A percentile compares a stretch with the other conserved stretches of the same genome.
phyloP scores from a whole-genome alignment of 805 yeast genomes.

The Ogataea allantospora region DNA sequence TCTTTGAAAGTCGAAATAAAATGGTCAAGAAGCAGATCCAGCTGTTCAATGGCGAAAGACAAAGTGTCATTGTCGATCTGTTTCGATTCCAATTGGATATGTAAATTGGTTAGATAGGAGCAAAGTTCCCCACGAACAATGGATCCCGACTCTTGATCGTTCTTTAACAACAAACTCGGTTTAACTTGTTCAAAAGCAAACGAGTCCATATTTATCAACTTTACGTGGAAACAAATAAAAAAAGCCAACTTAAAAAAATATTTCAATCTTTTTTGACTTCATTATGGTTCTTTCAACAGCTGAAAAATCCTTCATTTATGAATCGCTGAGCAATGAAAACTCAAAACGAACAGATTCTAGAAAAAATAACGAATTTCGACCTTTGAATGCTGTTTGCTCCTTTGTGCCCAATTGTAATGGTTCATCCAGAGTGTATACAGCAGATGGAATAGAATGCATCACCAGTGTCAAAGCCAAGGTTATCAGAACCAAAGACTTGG shows the following conservation, averaged over 20 bases:
- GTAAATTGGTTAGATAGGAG: slow-evolving; percentile 20
- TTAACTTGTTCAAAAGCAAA: slow-evolving; percentile 19
- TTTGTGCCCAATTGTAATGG: slow-evolving; percentile 90
- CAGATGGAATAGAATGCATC: slow-evolving; percentile 92
- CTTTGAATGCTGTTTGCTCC: slow-evolving; percentile 77
- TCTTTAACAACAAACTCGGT: slow-evolving; percentile 14
- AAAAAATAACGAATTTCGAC: slow-evolving; percentile 69
- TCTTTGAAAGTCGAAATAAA: slow-evolving; percentile 20
- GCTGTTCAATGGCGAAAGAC: slow-evolving; percentile 22
- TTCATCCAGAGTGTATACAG: slow-evolving; percentile 78
- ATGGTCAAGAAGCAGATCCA: slow-evolving; percentile 24
- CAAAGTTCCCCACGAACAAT: slow-evolving; percentile 15
- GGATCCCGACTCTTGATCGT: slow-evolving; percentile 15
- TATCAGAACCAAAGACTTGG: slow-evolving; percentile 40
- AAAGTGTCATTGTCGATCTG: slow-evolving; percentile 22
- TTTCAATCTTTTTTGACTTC: background rate
- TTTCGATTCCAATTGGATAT: slow-evolving; percentile 10
- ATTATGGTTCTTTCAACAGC: slow-evolving; percentile 72
- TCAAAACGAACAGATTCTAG: slow-evolving; percentile 80
- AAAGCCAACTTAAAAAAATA: background rate
- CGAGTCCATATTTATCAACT: slow-evolving; percentile 14
- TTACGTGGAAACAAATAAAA: slow-evolving; percentile 5
- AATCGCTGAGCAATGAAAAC: slow-evolving; percentile 66
- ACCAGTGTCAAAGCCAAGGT: slow-evolving; percentile 89
- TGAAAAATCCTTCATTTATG: slow-evolving; percentile 72